These are phyloP conservation scores for Didymella keratinophila DNA, from an alignment of 2,329 filamentous ascomycete species.

Conservation along the genomic window DNA sequence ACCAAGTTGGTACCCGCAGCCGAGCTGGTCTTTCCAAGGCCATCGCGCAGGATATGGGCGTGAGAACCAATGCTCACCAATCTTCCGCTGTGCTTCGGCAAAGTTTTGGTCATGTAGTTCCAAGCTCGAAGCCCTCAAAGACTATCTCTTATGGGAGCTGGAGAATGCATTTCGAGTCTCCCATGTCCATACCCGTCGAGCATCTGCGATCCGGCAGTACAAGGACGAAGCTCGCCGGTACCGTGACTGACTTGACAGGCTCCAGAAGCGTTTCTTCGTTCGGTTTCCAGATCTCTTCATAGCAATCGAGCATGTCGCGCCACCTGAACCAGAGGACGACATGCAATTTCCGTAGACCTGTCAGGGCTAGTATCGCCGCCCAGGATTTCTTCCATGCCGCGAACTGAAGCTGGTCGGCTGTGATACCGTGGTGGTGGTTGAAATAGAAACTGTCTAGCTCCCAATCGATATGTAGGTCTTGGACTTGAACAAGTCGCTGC, in stretches of 20 bases:
- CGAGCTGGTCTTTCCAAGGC: too few species aligned
- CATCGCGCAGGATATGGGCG: background rate
- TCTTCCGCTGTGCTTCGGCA: background rate
- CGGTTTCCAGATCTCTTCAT: conserved; percentile 25
- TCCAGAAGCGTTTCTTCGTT: conserved; percentile 22
- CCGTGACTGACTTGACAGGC: conserved; percentile 25
- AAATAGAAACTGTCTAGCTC: conserved; percentile 21
- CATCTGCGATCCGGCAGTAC: conserved; percentile 28
- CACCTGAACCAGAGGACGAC: conserved; percentile 21
- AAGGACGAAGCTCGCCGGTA: conserved; percentile 26
- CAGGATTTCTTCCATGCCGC: conserved; percentile 29
- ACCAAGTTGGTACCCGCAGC: background rate
- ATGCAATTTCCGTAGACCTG: conserved; percentile 28
- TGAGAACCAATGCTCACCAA: background rate
- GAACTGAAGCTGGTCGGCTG: background rate
- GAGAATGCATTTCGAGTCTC: conserved; percentile 24
- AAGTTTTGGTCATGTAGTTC: background rate
- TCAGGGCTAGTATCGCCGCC: conserved; percentile 25
- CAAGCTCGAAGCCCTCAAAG: background rate
- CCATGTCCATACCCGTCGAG: conserved; percentile 21
- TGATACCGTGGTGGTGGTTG: conserved; percentile 3
- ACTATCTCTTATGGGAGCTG: conserved; percentile 13
- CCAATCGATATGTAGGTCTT: conserved; percentile 29
- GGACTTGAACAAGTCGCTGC: conserved; percentile 30
- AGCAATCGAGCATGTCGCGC: conserved; percentile 12